Percentiles rank a stretch among this genome's conserved stretches.
phyloP scores from a whole-genome alignment of 108 stramenopile species.

The Fistulifera pelliculosa region DNA sequence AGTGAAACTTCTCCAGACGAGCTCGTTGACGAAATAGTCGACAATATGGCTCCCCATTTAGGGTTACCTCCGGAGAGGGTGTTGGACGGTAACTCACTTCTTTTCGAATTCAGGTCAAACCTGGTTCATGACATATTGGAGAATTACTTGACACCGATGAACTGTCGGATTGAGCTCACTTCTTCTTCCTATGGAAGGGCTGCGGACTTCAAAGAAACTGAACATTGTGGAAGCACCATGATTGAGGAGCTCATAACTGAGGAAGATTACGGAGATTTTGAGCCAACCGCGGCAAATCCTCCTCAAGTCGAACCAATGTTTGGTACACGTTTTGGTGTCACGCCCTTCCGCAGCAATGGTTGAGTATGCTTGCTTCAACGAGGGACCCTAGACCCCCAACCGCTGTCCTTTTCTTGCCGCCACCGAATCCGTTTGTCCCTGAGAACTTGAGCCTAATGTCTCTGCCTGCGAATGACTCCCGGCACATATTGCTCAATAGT shows the following conservation, averaged over 20 bases:
- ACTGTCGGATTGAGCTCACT: conserved; percentile 65
- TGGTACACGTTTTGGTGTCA: conserved; percentile 51
- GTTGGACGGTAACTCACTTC: conserved; percentile 57
- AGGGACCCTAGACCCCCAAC: conserved; percentile 38
- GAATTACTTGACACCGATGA: conserved; percentile 50
- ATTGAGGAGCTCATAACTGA: conserved; percentile 9
- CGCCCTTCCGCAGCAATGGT: conserved; percentile 20
- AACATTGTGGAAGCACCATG: conserved; percentile 1
- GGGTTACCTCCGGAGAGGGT: conserved; percentile 56
- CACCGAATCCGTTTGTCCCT: conserved; percentile 68
- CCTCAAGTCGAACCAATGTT: conserved; percentile 45
- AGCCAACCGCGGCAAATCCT: conserved; percentile 11
- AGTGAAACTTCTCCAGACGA: conserved; percentile 72
- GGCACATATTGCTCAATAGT: conserved; percentile 66
- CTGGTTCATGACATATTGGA: conserved; percentile 39
- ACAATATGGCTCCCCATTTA: conserved; percentile 56
- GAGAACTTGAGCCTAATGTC: conserved; percentile 57
- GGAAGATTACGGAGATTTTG: conserved; percentile 7
- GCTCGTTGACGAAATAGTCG: conserved; percentile 65
- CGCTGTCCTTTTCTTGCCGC: conserved; percentile 47
- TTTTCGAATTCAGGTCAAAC: conserved; percentile 60
- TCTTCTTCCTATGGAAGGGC: conserved; percentile 62
- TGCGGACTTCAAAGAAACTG: conserved; percentile 36
- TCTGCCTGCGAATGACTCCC: conserved; percentile 53
- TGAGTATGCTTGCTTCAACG: conserved; percentile 35